These are phyloP conservation scores for Entophlyctis helioformis DNA, from an alignment of 192 early-diverging fungal genomes.

Conservation along the genomic window DNA sequence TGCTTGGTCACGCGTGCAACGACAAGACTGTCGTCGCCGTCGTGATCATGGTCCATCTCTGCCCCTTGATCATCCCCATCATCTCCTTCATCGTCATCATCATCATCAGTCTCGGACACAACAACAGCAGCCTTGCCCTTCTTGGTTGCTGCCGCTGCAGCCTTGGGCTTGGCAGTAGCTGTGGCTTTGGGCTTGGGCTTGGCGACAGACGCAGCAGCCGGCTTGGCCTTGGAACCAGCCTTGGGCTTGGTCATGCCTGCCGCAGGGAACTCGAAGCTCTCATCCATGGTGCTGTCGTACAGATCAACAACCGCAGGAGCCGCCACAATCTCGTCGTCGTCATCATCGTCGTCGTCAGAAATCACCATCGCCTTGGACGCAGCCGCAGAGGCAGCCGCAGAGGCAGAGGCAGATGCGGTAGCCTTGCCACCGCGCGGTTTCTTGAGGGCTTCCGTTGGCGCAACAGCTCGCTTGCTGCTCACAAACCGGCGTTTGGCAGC, in stretches of 20 bases:
- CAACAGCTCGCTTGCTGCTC: no score
- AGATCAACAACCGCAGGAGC: background rate
- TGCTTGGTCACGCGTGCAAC: no score
- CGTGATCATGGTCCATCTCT: no score
- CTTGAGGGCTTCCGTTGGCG: no score
- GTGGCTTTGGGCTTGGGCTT: background rate
- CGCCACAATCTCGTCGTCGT: background rate
- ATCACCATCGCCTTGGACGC: no score
- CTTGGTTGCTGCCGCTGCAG: background rate
- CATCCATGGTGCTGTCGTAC: background rate
- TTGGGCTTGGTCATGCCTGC: slow-evolving; percentile 2
- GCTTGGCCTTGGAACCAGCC: background rate
- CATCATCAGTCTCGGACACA: background rate
- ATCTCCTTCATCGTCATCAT: slow-evolving; percentile 6
- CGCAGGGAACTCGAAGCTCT: slow-evolving; percentile 1
- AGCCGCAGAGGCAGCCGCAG: no score
- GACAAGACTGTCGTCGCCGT: no score
- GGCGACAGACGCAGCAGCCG: slow-evolving; percentile 1
- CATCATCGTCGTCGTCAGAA: no score
- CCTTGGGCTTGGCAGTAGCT: background rate
- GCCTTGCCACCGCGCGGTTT: no score
- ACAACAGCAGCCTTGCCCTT: background rate
- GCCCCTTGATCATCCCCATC: no score
- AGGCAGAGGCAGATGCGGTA: no score
- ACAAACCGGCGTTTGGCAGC: no score